Conservation (phyloP, 163 green algal species). For the Prototheca stagnorum region DNA sequence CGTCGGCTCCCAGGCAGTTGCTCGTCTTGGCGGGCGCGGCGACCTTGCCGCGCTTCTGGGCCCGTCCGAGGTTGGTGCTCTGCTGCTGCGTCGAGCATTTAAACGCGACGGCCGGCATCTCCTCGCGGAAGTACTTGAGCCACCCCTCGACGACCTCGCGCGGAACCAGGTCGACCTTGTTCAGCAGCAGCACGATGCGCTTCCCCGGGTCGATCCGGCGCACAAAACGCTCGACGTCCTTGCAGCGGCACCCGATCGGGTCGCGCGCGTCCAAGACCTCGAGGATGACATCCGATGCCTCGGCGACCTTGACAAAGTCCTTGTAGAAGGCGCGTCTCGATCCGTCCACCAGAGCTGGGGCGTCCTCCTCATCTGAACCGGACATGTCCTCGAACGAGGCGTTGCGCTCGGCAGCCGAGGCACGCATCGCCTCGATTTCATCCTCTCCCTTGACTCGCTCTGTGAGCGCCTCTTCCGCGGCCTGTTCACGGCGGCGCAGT, state of each 20-base stretch:
- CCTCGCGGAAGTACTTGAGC: conserved; percentile 85
- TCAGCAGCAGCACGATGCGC: conserved; percentile 87
- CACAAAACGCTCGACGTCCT: conserved; percentile 85
- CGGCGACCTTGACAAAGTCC: conserved; percentile 82
- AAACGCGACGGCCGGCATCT: conserved; percentile 90
- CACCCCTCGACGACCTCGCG: conserved; percentile 70
- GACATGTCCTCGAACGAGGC: too few species aligned
- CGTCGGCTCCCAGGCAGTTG: conserved; percentile 42
- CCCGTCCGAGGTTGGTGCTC: too few species aligned
- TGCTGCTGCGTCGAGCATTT: conserved; percentile 87
- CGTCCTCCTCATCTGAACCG: neutral
- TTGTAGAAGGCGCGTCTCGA: conserved; percentile 80
- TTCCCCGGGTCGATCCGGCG: conserved; percentile 59
- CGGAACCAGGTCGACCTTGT: conserved; percentile 97
- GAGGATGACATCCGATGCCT: conserved; percentile 83
- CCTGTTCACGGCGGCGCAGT: too few species aligned
- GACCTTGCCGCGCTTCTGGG: conserved; percentile 4
- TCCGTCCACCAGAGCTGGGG: conserved; percentile 41
- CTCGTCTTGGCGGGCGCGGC: neutral
- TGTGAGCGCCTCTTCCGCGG: too few species aligned
- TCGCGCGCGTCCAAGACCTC: conserved; percentile 92
- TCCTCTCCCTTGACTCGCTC: too few species aligned
- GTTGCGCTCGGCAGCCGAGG: too few species aligned
- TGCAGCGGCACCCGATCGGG: conserved; percentile 75
- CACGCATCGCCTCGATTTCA: too few species aligned